Evolutionary conservation across 495 filamentous ascomycete genomes (phyloP).

Genomic region (Recurvomyces mirabilis): DNA sequence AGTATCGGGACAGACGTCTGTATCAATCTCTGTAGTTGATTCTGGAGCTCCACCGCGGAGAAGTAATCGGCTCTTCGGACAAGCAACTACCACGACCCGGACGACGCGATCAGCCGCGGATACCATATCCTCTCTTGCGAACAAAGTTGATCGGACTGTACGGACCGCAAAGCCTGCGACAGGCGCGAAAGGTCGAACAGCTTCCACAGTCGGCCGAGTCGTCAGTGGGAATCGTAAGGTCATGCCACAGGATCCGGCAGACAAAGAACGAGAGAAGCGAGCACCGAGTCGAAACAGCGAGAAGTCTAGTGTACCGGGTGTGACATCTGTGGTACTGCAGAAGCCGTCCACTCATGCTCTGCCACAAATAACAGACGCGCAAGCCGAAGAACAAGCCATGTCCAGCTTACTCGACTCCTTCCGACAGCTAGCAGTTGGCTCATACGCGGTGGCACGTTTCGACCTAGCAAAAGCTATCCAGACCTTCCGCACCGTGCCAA

Average conservation of each 20-base stretch:
- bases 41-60: slow-evolving; percentile 53
- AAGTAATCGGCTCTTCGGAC: slow-evolving; percentile 68
- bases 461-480: slow-evolving; percentile 64
- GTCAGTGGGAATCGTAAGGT: slow-evolving; percentile 79
- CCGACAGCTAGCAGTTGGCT: slow-evolving; percentile 68
- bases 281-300: slow-evolving; percentile 22
- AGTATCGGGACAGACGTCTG: slow-evolving; percentile 67
- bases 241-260: slow-evolving; percentile 41
- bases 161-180: slow-evolving; percentile 64
- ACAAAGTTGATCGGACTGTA: slow-evolving; percentile 43
- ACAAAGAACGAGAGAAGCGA: slow-evolving; percentile 37
- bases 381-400: slow-evolving; percentile 56
- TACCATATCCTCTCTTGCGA: slow-evolving; percentile 24
- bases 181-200: slow-evolving; percentile 43
- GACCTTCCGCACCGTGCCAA: slow-evolving; percentile 55
- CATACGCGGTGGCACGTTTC: slow-evolving; percentile 64
- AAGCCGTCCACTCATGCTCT: neutral
- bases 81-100: slow-evolving; percentile 18
- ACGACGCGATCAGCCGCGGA: slow-evolving; percentile 3
- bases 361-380: slow-evolving; percentile 13
- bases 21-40: slow-evolving; percentile 44
- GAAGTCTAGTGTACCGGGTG: neutral
- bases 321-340: slow-evolving; percentile 4
- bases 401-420: slow-evolving; percentile 69
- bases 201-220: slow-evolving; percentile 62